phyloP scores from a whole-genome alignment of 2,329 filamentous ascomycete genomes.

The Leptographium procerum region DNA sequence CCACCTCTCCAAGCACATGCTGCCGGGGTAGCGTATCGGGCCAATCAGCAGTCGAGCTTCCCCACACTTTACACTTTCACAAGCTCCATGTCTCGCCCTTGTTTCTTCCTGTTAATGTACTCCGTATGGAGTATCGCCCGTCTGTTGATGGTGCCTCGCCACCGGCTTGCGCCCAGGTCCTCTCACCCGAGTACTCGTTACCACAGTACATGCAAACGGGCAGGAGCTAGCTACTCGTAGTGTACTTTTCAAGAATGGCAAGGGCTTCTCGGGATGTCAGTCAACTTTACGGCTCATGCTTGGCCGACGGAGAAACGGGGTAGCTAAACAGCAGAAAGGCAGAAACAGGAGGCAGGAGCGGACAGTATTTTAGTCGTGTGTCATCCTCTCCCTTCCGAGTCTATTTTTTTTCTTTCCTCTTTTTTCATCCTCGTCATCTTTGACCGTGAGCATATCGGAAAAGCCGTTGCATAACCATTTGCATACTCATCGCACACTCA shows the following conservation, averaged over 20 bases:
- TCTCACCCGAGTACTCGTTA: background rate
- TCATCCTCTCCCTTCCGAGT: background rate
- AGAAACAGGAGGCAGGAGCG: background rate
- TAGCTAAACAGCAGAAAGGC: background rate
- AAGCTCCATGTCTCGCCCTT: conserved; percentile 11
- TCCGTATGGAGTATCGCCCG: background rate
- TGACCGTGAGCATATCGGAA: background rate
- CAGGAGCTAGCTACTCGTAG: background rate
- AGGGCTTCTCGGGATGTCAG: background rate
- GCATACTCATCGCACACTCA: no score
- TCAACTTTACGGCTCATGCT: background rate
- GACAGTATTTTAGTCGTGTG: conserved; percentile 1
- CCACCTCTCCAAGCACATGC: conserved; percentile 3
- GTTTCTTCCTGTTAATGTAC: background rate
- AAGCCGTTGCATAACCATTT: no score
- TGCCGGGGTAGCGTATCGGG: background rate
- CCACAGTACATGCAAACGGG: background rate
- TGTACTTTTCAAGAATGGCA: background rate
- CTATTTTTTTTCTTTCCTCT: background rate
- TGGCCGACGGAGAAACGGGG: background rate
- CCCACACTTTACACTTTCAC: conserved; percentile 22
- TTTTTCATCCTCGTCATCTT: background rate
- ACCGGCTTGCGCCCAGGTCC: background rate
- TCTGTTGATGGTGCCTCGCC: background rate
- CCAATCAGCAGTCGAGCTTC: conserved; percentile 13